Percentiles rank a stretch among this genome's conserved stretches.
Conservation (phyloP, 805 yeast species). For the Ogataea philodendri region DNA sequence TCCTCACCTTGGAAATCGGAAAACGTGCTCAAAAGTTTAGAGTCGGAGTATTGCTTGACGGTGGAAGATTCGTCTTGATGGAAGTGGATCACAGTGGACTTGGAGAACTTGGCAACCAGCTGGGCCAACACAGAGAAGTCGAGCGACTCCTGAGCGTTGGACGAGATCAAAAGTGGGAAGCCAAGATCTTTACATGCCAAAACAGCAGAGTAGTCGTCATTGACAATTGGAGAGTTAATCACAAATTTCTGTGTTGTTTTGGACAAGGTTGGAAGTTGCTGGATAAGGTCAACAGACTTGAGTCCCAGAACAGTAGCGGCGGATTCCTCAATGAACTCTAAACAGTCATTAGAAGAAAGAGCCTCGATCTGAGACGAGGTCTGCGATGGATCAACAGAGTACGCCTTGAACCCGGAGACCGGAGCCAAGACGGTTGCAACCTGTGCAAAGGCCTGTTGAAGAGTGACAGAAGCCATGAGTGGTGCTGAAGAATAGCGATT, state of each 20-base stretch:
- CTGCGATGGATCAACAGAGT: conserved; percentile 15
- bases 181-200: conserved; percentile 73
- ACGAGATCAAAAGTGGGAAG: conserved; percentile 66
- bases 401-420: conserved; percentile 15
- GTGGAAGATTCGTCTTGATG: conserved; percentile 18
- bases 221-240: conserved; percentile 57
- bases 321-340: conserved; percentile 40
- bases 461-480: conserved; percentile 3
- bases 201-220: conserved; percentile 64
- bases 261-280: conserved; percentile 56
- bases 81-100: conserved; percentile 72
- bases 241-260: conserved; percentile 41
- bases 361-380: conserved; percentile 15
- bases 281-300: conserved; percentile 51
- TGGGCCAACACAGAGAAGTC: conserved; percentile 58
- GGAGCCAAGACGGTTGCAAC: conserved; percentile 14
- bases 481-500: conserved; percentile 1
- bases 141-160: conserved; percentile 49
- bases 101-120: conserved; percentile 47
- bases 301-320: conserved; percentile 47
- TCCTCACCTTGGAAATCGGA: conserved; percentile 28
- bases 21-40: conserved; percentile 11
- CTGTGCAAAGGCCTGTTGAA: conserved; percentile 7
- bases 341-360: conserved; percentile 50
- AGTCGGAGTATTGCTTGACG: conserved; percentile 9